These are phyloP conservation scores for Aspergillus sp. DNA, from an alignment of 2,329 filamentous ascomycete species.

Conservation along the genomic window DNA sequence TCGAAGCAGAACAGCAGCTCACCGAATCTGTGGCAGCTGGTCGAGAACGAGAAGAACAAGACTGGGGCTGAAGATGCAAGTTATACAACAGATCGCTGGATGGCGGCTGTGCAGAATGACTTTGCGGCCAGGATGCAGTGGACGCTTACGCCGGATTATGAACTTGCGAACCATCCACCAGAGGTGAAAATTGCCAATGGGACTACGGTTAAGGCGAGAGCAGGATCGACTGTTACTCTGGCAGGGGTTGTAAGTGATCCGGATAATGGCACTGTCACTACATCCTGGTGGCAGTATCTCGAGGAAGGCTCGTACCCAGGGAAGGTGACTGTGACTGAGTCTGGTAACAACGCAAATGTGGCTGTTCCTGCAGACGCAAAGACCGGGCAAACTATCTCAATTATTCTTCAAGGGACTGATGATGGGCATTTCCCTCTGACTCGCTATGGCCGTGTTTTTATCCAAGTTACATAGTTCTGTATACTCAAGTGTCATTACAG, in stretches of 20 bases:
- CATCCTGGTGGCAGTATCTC: slow-evolving; percentile 4
- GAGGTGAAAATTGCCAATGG: neutral
- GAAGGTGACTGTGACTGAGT: neutral
- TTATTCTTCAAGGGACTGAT: slow-evolving; percentile 1
- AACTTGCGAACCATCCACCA: neutral
- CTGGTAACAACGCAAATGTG: neutral
- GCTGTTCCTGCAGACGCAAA: neutral
- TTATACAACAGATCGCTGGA: neutral
- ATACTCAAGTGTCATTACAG: neutral
- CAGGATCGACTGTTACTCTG: neutral
- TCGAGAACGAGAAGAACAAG: neutral
- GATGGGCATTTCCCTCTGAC: slow-evolving; percentile 2
- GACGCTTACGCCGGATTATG: neutral
- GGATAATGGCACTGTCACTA: neutral
- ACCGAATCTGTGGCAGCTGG: neutral
- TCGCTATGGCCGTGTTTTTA: neutral
- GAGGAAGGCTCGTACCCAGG: slow-evolving; percentile 1
- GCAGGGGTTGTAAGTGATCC: neutral
- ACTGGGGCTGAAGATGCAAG: neutral
- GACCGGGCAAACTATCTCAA: neutral
- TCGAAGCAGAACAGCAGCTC: neutral
- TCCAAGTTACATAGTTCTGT: neutral
- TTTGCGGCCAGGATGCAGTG: slow-evolving; percentile 7
- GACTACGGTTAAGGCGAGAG: neutral
- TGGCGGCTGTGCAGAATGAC: slow-evolving; percentile 1